Evolutionary conservation across 176 grass and related monocot species (phyloP).

Genomic region (Cocos nucifera): DNA sequence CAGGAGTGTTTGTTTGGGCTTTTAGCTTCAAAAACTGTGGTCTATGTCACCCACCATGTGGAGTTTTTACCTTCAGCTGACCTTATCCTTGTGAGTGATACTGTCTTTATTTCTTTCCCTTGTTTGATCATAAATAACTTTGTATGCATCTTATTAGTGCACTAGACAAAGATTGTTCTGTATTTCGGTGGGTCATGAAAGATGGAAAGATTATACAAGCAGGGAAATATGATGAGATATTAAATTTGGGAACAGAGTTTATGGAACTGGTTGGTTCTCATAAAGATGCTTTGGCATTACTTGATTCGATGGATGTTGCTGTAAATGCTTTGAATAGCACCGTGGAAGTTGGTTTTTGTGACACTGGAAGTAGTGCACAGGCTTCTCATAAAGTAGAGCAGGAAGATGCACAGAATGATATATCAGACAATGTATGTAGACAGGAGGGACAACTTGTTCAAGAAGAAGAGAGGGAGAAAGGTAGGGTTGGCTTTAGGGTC

Average conservation of each 20-base stretch:
- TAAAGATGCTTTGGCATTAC: constrained; percentile 47
- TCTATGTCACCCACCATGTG: constrained; percentile 92
- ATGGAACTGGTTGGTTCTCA: constrained; percentile 74
- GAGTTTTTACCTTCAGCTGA: constrained; percentile 82
- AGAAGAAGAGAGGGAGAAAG: constrained; percentile 93
- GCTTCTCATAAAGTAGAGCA: constrained; percentile 16
- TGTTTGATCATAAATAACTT: background rate
- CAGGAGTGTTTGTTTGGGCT: constrained; percentile 58
- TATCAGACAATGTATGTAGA: constrained; percentile 17
- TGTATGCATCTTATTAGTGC: background rate
- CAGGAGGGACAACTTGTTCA: constrained; percentile 61
- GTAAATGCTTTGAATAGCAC: background rate
- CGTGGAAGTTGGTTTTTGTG: background rate
- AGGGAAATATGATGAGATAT: constrained; percentile 62
- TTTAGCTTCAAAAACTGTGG: constrained; percentile 59
- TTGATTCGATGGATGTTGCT: constrained; percentile 20
- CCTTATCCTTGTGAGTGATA: constrained; percentile 69
- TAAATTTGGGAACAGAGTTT: constrained; percentile 55
- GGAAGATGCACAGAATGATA: constrained; percentile 27
- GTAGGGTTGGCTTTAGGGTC: constrained; percentile 71
- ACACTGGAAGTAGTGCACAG: constrained; percentile 4
- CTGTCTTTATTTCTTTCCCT: background rate
- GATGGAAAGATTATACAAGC: constrained; percentile 57
- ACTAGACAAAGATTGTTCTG: background rate
- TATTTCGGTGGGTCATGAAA: constrained; percentile 41